Evolutionary conservation across 805 yeast genomes (phyloP).

Genomic region (Hyphopichia homilentoma): DNA sequence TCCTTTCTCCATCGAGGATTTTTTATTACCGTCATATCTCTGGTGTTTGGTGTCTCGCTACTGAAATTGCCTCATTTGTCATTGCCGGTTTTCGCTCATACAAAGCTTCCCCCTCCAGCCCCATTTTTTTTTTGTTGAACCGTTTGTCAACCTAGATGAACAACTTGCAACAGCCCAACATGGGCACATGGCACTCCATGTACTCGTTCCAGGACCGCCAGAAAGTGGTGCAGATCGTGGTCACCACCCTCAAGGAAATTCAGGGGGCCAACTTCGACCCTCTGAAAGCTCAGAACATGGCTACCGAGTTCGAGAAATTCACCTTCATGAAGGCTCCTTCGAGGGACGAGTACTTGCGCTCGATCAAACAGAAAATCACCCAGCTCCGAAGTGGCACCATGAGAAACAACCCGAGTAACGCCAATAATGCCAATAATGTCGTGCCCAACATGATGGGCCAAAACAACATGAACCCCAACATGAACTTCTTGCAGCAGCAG

Average conservation of each 20-base stretch:
- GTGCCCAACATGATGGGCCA: slow-evolving; percentile 6
- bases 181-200: slow-evolving; percentile 21
- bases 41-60: no score
- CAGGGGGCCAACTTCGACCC: slow-evolving; percentile 30
- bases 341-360: slow-evolving; percentile 52
- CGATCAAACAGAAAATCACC: slow-evolving; percentile 36
- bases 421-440: slow-evolving; percentile 9
- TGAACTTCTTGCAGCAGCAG: slow-evolving; percentile 37
- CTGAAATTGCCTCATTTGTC: no score
- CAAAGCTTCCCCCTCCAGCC: no score
- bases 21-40: no score
- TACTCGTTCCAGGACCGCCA: slow-evolving; percentile 33
- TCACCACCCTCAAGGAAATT: slow-evolving; percentile 34
- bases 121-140: no score
- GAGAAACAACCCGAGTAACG: slow-evolving; percentile 3
- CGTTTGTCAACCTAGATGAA: no score
- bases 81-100: no score
- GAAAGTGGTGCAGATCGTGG: slow-evolving; percentile 35
- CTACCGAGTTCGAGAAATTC: slow-evolving; percentile 68
- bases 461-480: slow-evolving; percentile 14
- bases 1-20: no score
- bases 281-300: slow-evolving; percentile 40
- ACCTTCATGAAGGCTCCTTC: slow-evolving; percentile 56
- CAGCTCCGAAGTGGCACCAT: slow-evolving; percentile 23
- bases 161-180: slow-evolving; percentile 7